These are phyloP conservation scores for Erigeron canadensis DNA, from an alignment of 129 eudicot genomes.

Conservation along the genomic window DNA sequence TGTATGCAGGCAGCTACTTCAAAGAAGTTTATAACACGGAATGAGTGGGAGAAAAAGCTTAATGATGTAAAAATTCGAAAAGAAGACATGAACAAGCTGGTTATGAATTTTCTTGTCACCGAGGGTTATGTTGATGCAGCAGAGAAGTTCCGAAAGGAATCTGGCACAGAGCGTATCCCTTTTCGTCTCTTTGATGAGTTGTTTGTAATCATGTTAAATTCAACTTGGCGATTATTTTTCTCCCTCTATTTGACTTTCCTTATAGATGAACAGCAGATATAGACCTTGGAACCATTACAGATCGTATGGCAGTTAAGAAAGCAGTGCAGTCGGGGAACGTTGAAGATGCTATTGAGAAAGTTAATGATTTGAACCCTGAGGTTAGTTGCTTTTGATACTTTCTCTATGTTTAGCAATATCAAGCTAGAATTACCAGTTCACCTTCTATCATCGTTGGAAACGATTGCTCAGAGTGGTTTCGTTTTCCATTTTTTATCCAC, in stretches of 20 bases:
- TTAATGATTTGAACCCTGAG: conserved; percentile 97
- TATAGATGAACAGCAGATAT: conserved; percentile 72
- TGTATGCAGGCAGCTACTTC: conserved; percentile 54
- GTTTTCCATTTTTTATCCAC: background rate
- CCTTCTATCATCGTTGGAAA: background rate
- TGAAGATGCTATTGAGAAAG: conserved; percentile 98
- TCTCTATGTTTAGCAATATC: background rate
- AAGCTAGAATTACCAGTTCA: conserved; percentile 18
- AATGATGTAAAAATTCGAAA: conserved; percentile 72
- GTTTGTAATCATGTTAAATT: conserved; percentile 2
- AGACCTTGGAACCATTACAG: conserved; percentile 89
- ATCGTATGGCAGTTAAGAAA: conserved; percentile 97
- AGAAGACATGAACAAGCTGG: conserved; percentile 93
- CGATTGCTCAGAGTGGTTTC: background rate
- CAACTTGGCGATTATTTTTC: background rate
- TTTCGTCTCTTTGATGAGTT: conserved; percentile 5
- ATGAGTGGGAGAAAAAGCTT: conserved; percentile 96
- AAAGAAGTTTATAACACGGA: conserved; percentile 82
- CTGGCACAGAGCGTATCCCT: conserved; percentile 97
- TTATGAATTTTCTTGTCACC: conserved; percentile 96
- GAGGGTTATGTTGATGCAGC: conserved; percentile 98
- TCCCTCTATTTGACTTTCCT: conserved; percentile 42
- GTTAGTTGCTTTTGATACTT: conserved; percentile 37
- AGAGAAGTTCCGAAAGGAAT: conserved; percentile 76
- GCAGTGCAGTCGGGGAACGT: conserved; percentile 92